These are phyloP conservation scores for Candida insectorum DNA, from an alignment of 805 yeast species.

Conservation along the genomic window DNA sequence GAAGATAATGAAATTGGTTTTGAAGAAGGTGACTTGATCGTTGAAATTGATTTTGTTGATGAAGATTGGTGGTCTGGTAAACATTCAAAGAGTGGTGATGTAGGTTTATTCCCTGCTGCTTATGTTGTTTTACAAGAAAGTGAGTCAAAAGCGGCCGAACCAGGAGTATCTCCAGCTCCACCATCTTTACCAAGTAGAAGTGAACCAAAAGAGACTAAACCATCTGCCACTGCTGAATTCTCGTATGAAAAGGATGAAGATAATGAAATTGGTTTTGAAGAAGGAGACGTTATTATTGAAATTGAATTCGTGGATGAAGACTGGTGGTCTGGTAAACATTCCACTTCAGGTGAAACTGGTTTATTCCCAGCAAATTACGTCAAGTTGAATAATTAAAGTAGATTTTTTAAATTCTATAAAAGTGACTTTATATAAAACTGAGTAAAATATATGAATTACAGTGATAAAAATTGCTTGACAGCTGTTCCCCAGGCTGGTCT, in stretches of 20 bases:
- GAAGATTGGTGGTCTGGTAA: slow-evolving; percentile 69
- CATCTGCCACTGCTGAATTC: slow-evolving; percentile 62
- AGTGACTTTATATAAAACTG: slow-evolving; percentile 2
- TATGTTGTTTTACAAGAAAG: slow-evolving; percentile 42
- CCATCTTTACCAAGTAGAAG: slow-evolving; percentile 18
- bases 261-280: slow-evolving; percentile 81
- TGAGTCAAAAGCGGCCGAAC: slow-evolving; percentile 12
- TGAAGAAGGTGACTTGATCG: slow-evolving; percentile 61
- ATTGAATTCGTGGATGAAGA: slow-evolving; percentile 90
- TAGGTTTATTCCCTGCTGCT: slow-evolving; percentile 56
- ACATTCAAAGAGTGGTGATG: slow-evolving; percentile 39
- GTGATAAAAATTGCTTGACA: slow-evolving; percentile 25
- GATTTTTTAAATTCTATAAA: not conserved
- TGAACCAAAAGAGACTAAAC: slow-evolving; percentile 11
- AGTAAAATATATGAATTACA: slow-evolving; percentile 4
- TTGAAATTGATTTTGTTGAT: slow-evolving; percentile 66
- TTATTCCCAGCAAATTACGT: slow-evolving; percentile 94
- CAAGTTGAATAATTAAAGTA: slow-evolving; percentile 13
- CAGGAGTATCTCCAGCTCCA: slow-evolving; percentile 10
- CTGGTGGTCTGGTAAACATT: slow-evolving; percentile 92
- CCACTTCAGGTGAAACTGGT: slow-evolving; percentile 67
- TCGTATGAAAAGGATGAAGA: slow-evolving; percentile 91
- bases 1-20: slow-evolving; percentile 75
- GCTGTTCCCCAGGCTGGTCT: slow-evolving; percentile 38
- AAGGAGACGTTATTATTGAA: slow-evolving; percentile 76